phyloP scores from a whole-genome alignment of 2,329 filamentous ascomycete species.

The Cercospora sesami region DNA sequence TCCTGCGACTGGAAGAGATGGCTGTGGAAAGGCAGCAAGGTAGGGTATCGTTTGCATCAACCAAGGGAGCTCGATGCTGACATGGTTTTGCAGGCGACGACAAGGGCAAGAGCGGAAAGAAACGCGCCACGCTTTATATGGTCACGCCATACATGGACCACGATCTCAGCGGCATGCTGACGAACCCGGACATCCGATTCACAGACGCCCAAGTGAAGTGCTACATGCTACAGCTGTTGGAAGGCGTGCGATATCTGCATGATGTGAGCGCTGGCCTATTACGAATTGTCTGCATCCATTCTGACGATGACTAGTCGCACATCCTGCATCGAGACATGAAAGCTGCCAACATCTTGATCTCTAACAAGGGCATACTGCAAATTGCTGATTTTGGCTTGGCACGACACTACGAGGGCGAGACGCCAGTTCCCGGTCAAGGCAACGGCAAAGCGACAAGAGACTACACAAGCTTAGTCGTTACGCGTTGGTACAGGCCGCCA shows the following conservation, averaged over 20 bases:
- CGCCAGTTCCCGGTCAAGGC: constrained; percentile 72
- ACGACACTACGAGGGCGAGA: constrained; percentile 83
- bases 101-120: constrained; percentile 47
- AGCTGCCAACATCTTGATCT: constrained; percentile 94
- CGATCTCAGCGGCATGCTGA: constrained; percentile 92
- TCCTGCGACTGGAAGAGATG: constrained; percentile 90
- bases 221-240: constrained; percentile 90
- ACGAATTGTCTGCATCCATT: not conserved
- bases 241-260: constrained; percentile 87
- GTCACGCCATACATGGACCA: constrained; percentile 99
- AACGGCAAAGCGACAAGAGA: constrained; percentile 84
- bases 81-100: constrained; percentile 29
- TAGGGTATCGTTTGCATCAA: constrained; percentile 39
- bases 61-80: constrained; percentile 11
- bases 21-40: constrained; percentile 84
- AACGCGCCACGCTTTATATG: constrained; percentile 91
- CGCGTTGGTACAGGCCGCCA: constrained; percentile 93
- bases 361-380: constrained; percentile 87
- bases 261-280: constrained; percentile 52
- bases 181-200: constrained; percentile 88
- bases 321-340: constrained; percentile 99
- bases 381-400: constrained; percentile 97
- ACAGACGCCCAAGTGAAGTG: constrained; percentile 93
- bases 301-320: constrained; percentile 43
- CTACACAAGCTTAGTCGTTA: constrained; percentile 96